Base-by-base conservation (phyloP, 441 rosid genomes). In the Jatropha multifida region DNA sequence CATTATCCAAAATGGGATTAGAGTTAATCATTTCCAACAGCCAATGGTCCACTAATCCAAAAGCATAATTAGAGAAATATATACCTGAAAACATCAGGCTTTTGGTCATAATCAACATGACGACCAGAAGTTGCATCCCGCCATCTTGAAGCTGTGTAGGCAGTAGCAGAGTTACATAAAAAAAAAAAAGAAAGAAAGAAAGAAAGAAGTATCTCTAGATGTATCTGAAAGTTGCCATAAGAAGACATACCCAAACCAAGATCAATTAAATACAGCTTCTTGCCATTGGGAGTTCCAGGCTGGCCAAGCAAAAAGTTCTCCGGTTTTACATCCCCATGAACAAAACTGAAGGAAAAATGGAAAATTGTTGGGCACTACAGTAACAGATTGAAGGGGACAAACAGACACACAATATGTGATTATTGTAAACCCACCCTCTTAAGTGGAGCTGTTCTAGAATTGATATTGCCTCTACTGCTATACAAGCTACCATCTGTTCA, bases 381-480 rank as follows among this genome's bases (percentile, higher is more conserved):
- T 18, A 6, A 52, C 14, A 40, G 59, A n/a, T 15, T 18, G 26
- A 40, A 48, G 51, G 3, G 46, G 32, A 18, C 23, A 32, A 32
- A 37, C 15, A 7, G 41, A 40, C 20, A 32, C 4, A 52, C 4
- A 52, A n/a, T 13, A 7, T 15, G 74, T 23, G 40, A 51, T 27
- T 4, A 65, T 49, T 18, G 32, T 6, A 42, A 63, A 17, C 54
- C 7, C 78, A 90, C 97, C 97, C 97, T 85, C 71, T 87, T 15
- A 85, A 76, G 70, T 90, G 97, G 82, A 92, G 70, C 83, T 90
- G 87, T 81, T 89, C 93, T 83, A 92, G 78, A 77, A 92, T 92
- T 27, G 97, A 90, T 77, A 92, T 84, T 42, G 97, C 92, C 84
- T 92, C 97, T 68, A 92, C 82, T 46, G 94, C 94, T 83, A 92